phyloP scores from a whole-genome alignment of 139 green algal genomes.

The Tetraselmis chui region DNA sequence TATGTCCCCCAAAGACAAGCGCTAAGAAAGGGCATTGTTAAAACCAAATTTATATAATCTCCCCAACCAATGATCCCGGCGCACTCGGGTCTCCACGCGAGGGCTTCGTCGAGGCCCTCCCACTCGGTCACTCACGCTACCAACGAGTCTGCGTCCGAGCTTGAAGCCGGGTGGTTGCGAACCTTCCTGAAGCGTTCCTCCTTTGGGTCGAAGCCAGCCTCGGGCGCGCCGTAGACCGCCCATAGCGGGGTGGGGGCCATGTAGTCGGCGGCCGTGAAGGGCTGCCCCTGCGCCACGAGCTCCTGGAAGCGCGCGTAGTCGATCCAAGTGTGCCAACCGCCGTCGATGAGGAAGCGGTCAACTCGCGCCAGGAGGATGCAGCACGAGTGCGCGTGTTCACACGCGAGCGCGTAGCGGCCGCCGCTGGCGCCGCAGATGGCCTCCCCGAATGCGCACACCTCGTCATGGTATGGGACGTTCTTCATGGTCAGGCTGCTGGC shows the following conservation, averaged over 20 bases:
- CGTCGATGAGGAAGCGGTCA: conserved; percentile 50
- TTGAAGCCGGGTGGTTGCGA: conserved; percentile 18
- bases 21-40: too few species aligned
- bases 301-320: conserved; percentile 61
- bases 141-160: conserved; percentile 2
- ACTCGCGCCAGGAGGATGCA: conserved; percentile 67
- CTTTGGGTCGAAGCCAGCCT: conserved; percentile 68
- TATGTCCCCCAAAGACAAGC: too few species aligned
- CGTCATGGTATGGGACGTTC: conserved; percentile 77
- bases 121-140: too few species aligned
- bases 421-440: conserved; percentile 36
- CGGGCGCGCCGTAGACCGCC: conserved; percentile 53
- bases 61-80: too few species aligned
- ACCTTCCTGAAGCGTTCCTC: conserved; percentile 48
- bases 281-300: conserved; percentile 20
- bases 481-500: conserved; percentile 66
- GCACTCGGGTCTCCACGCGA: too few species aligned
- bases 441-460: conserved; percentile 60
- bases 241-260: conserved; percentile 61
- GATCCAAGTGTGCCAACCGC: conserved; percentile 79
- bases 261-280: conserved; percentile 59
- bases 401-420: conserved; percentile 71
- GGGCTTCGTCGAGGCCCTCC: too few species aligned
- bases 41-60: too few species aligned
- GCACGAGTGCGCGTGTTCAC: conserved; percentile 77